Conservation (phyloP, 192 early-diverging fungal species). For the Radiomyces spectabilis region DNA sequence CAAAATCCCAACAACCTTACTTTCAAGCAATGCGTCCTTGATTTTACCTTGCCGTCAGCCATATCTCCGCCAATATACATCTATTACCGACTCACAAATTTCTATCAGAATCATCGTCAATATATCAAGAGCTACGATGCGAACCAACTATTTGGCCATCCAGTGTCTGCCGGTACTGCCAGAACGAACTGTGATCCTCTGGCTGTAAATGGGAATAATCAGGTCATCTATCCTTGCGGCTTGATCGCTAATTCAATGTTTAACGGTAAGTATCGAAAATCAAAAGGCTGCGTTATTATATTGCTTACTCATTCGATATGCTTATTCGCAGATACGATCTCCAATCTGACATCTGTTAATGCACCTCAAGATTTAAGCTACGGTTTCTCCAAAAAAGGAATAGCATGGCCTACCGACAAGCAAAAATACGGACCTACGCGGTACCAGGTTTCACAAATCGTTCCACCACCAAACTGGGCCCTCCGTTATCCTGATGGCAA, state of each 20-base stretch:
- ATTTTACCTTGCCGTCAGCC: conserved; percentile 56
- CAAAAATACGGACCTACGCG: conserved; percentile 59
- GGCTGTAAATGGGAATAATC: conserved; percentile 12
- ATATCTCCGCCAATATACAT: conserved; percentile 78
- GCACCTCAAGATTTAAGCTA: conserved; percentile 20
- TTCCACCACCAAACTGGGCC: conserved; percentile 83
- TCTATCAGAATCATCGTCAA: conserved; percentile 90
- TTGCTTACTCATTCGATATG: background rate
- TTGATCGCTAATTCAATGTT: conserved; percentile 89
- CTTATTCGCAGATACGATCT: conserved; percentile 13
- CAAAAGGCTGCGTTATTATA: background rate
- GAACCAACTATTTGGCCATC: conserved; percentile 61
- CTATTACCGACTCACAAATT: conserved; percentile 93
- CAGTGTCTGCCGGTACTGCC: conserved; percentile 21
- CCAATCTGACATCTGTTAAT: conserved; percentile 9
- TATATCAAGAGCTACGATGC: conserved; percentile 80
- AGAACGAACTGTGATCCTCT: conserved; percentile 27
- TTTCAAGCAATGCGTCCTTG: conserved; percentile 56
- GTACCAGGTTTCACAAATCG: conserved; percentile 44
- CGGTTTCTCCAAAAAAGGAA: conserved; percentile 50
- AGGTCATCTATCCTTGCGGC: conserved; percentile 80
- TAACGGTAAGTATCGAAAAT: conserved; percentile 48
- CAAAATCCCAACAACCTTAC: conserved; percentile 5
- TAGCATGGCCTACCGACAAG: conserved; percentile 83
- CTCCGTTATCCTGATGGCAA: conserved; percentile 47